phyloP scores from a whole-genome alignment of 2,329 filamentous ascomycete genomes.

The Phyllosticta citribraziliensis region DNA sequence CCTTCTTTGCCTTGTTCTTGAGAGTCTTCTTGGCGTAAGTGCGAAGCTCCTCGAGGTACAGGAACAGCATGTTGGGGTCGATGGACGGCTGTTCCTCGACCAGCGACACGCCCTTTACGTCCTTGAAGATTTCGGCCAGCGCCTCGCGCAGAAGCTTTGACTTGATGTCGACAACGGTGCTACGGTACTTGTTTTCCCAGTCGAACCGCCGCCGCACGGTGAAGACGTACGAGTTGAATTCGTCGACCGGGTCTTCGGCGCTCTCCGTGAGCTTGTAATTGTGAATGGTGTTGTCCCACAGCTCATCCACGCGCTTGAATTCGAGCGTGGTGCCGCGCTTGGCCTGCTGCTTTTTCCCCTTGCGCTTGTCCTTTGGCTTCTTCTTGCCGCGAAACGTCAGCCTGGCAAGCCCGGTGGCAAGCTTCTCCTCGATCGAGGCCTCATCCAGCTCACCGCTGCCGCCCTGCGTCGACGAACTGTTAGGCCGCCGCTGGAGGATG shows the following conservation, averaged over 20 bases:
- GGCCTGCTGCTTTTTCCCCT: constrained; percentile 14
- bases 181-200: constrained; percentile 69
- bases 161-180: constrained; percentile 74
- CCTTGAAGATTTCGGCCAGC: constrained; percentile 61
- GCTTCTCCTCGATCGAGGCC: background rate
- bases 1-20: constrained; percentile 47
- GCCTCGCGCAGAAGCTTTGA: constrained; percentile 67
- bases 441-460: background rate
- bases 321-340: constrained; percentile 45
- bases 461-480: background rate
- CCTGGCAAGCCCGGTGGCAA: background rate
- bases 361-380: constrained; percentile 11
- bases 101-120: constrained; percentile 66
- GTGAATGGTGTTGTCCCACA: constrained; percentile 48
- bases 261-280: constrained; percentile 62
- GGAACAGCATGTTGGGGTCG: constrained; percentile 39
- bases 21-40: constrained; percentile 50
- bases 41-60: constrained; percentile 71
- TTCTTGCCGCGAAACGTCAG: constrained; percentile 2
- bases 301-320: constrained; percentile 60
- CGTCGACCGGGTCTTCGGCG: constrained; percentile 51
- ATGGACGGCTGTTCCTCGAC: constrained; percentile 67
- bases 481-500: background rate
- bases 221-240: constrained; percentile 72
- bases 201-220: constrained; percentile 75